A percentile compares a stretch with the other conserved stretches of the same genome.
Conservation (phyloP, 2,329 filamentous ascomycete genomes). For the Scolecobasidium constrictum region DNA sequence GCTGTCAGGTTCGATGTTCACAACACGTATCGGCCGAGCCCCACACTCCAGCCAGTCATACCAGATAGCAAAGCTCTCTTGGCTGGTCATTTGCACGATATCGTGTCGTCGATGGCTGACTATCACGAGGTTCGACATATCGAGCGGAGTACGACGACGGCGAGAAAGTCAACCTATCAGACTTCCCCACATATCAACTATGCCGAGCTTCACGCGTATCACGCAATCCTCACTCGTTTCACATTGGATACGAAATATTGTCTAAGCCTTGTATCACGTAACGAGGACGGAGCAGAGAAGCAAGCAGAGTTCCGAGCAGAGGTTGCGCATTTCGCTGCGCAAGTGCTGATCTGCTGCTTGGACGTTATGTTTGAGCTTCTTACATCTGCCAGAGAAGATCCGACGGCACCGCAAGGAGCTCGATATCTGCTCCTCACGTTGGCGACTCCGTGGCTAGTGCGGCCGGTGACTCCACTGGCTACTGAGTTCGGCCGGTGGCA, state of each 20-base stretch:
- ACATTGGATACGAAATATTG: not conserved
- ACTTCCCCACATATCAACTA: conserved; percentile 4
- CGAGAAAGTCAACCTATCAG: not conserved
- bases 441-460: not conserved
- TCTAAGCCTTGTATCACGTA: not conserved
- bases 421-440: conserved; percentile 4
- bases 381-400: not conserved
- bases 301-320: not conserved
- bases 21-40: not conserved
- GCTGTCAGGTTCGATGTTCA: too few relatives aligned
- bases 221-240: conserved; percentile 3
- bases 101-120: conserved; percentile 1
- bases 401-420: not conserved
- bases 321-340: not conserved
- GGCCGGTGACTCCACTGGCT: not conserved
- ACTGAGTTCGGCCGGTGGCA: conserved; percentile 3
- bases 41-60: not conserved
- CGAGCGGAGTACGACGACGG: not conserved
- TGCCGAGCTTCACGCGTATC: conserved; percentile 1
- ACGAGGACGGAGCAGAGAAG: not conserved
- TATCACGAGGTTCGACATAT: not conserved
- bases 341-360: not conserved
- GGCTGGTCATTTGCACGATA: conserved; percentile 5
- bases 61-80: conserved; percentile 5
- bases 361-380: conserved; percentile 5